Evolutionary conservation across 2,329 filamentous ascomycete species (phyloP), one percentile per base, ranked within the genome.

Genomic region (Fusarium foetens): DNA sequence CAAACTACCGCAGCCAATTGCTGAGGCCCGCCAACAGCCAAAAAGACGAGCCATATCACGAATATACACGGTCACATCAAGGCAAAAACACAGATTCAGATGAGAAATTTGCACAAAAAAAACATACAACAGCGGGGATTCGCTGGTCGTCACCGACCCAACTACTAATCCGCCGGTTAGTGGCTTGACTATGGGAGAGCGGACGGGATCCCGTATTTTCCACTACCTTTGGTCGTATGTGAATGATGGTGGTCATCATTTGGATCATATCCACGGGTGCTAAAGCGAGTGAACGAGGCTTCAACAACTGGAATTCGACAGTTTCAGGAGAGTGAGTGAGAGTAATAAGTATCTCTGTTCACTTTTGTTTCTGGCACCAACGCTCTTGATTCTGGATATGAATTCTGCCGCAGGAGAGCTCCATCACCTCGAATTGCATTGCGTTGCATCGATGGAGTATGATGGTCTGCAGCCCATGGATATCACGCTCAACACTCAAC

Each of bases 151-250:
- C 58, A 61, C 58, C 58, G 58, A 61, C 58, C 58, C 51, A 61
- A 61, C 58, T 61, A 58, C 58, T 61, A 61, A 61, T 61, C 58
- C 51, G 58, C 58, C 58, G 58, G 58, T 61, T 46, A 61, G 39
- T 61, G 58, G 51, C 58, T 61, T 61, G 58, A 61, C 58, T 61
- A 61, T 61, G 58, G 58, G 58, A 61, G 58, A 61, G 58, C 58
- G 39, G 58, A 63, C 61, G 61, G 61, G 61, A 63, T 63, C 61
- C 61, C 61, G 61, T 63, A 63, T 63, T 63, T 52, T 63, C 61
- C 61, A 64, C 57, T 64, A 64, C 61, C 58, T 64, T 45, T 64
- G 61, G 61, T 64, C 61, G 61, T 64, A 64, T 63, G 61, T 63
- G n/a, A 3, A 6, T 21, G 25, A 8, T 7, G 2, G 2, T 1